Conservation (phyloP, 2,329 filamentous ascomycete genomes). For the Thelonectria rubi region DNA sequence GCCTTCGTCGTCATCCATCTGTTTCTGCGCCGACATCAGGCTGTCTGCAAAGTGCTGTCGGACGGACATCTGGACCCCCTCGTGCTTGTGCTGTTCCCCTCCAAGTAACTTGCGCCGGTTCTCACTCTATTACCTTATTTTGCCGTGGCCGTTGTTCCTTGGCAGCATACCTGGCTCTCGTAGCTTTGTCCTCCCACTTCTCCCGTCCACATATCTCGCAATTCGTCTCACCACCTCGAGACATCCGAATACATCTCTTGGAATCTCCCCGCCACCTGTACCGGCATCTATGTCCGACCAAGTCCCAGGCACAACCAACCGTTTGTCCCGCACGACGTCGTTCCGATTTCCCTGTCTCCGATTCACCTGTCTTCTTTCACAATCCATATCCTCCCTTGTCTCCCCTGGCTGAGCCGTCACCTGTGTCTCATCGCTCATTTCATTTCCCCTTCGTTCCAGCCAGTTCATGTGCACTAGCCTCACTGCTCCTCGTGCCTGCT, state of each 20-base stretch:
- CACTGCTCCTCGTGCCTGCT: conserved; percentile 28
- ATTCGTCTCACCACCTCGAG: conserved; percentile 9
- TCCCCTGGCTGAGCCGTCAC: no score
- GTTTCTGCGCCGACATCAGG: not conserved
- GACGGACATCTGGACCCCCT: not conserved
- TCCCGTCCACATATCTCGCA: conserved; percentile 13
- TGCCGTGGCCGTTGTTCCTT: conserved; percentile 1
- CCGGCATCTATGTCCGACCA: conserved; percentile 21
- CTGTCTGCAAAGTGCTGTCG: conserved; percentile 4
- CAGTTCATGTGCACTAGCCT: conserved; percentile 9
- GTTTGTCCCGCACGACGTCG: conserved; percentile 19
- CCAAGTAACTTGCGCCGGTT: not conserved
- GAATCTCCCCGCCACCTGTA: conserved; percentile 7
- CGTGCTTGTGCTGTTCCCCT: conserved; percentile 6
- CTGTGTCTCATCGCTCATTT: not conserved
- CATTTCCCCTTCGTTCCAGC: conserved; percentile 21
- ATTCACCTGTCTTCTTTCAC: not conserved
- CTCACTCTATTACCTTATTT: not conserved
- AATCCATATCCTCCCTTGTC: no score
- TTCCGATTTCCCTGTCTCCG: conserved; percentile 5
- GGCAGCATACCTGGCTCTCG: conserved; percentile 13
- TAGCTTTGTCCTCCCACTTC: conserved; percentile 12
- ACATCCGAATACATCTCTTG: not conserved
- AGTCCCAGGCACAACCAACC: conserved; percentile 24
- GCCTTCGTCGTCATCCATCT: not conserved